A percentile compares a stretch with the other conserved stretches of the same genome.
These are phyloP conservation scores for Verticillium dahliae DNA, from an alignment of 2,329 filamentous ascomycete species.

Conservation along the genomic window DNA sequence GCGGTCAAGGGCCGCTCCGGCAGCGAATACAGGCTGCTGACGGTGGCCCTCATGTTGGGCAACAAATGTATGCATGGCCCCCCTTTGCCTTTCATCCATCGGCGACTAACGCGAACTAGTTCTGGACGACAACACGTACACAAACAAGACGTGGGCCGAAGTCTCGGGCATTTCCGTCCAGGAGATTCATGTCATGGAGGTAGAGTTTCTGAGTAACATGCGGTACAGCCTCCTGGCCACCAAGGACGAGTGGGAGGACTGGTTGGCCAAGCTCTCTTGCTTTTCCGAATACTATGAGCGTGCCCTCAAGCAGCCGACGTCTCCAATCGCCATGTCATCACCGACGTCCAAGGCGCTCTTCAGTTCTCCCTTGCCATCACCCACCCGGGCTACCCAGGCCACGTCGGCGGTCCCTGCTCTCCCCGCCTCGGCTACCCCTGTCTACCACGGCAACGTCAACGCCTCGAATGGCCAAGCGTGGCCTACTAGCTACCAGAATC, in stretches of 20 bases:
- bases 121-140: constrained; percentile 97
- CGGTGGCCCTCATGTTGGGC: constrained; percentile 92
- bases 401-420: constrained; percentile 23
- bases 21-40: constrained; percentile 88
- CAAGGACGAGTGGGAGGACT: constrained; percentile 77
- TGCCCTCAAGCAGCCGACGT: constrained; percentile 39
- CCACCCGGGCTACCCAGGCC: constrained; percentile 28
- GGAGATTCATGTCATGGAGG: constrained; percentile 98
- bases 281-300: constrained; percentile 80
- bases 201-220: constrained; percentile 99
- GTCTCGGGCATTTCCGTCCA: constrained; percentile 89
- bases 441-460: constrained; percentile 29
- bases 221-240: constrained; percentile 87
- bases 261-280: constrained; percentile 75
- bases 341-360: constrained; percentile 28
- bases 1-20: constrained; percentile 84
- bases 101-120: constrained; percentile 38
- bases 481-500: constrained; percentile 28
- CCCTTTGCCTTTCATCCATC: background rate
- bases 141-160: constrained; percentile 98
- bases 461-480: constrained; percentile 27
- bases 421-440: constrained; percentile 24
- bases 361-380: constrained; percentile 43
- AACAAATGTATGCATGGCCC: constrained; percentile 71
- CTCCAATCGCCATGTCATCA: constrained; percentile 34